phyloP scores from a whole-genome alignment of 1,284 basidiomycete genomes.

The Xerocomus amazonicus region DNA sequence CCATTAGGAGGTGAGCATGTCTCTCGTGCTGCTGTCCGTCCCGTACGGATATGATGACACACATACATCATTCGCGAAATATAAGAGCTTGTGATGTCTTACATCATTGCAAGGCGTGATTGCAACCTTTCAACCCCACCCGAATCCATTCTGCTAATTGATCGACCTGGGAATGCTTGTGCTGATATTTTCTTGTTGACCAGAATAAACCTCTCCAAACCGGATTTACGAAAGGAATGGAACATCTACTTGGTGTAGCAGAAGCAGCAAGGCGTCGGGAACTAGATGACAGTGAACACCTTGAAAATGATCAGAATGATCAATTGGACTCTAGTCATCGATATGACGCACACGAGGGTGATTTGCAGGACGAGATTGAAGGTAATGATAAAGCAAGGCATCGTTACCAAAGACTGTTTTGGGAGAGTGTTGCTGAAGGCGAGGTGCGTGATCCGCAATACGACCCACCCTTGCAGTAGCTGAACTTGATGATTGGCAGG shows the following conservation, averaged over 20 bases:
- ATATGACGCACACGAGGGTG: slow-evolving; percentile 52
- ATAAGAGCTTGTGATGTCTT: slow-evolving; percentile 55
- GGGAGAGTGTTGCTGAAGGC: slow-evolving; percentile 67
- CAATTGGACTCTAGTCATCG: slow-evolving; percentile 30
- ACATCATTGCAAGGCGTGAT: slow-evolving; percentile 54
- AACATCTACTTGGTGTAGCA: slow-evolving; percentile 52
- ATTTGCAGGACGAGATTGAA: slow-evolving; percentile 55
- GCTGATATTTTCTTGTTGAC: slow-evolving; percentile 14
- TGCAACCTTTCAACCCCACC: slow-evolving; percentile 66
- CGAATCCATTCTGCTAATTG: slow-evolving; percentile 34
- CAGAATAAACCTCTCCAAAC: slow-evolving; percentile 61
- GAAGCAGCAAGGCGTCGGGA: slow-evolving; percentile 10
- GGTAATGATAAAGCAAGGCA: slow-evolving; percentile 53
- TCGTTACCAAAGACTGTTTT: slow-evolving; percentile 68
- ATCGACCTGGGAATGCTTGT: slow-evolving; percentile 2
- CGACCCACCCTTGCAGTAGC: not conserved
- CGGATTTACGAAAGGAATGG: slow-evolving; percentile 70
- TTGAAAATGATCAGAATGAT: slow-evolving; percentile 17
- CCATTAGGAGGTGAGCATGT: slow-evolving; percentile 45
- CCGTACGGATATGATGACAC: slow-evolving; percentile 42
- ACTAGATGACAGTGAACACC: slow-evolving; percentile 1
- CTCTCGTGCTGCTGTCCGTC: slow-evolving; percentile 1
- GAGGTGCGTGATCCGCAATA: slow-evolving; percentile 42
- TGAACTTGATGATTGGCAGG: slow-evolving; percentile 31
- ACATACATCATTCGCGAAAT: slow-evolving; percentile 62